phyloP scores from a whole-genome alignment of 2,329 filamentous ascomycete species.

The Ophiosphaerella herpotricha region DNA sequence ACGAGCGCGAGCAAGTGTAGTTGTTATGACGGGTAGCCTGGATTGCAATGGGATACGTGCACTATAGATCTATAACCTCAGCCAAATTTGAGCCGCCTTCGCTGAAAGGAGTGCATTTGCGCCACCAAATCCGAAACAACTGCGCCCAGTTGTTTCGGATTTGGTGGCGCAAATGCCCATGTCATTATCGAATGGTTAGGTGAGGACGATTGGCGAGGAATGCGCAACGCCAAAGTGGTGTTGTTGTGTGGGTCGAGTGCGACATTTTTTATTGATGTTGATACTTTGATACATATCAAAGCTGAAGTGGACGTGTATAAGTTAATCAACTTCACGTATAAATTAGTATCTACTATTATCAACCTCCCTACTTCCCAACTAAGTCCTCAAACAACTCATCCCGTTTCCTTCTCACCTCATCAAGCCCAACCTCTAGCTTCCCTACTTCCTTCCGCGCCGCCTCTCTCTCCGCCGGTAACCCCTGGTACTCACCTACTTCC shows the following conservation, averaged over 20 bases:
- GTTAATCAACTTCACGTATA: too few relatives aligned
- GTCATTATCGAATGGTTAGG: too few relatives aligned
- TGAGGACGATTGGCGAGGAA: constrained; percentile 14
- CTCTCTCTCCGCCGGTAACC: constrained; percentile 72
- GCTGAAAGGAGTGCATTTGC: not conserved
- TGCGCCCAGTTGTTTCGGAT: too few relatives aligned
- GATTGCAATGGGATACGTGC: constrained; percentile 13
- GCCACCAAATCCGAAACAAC: too few relatives aligned
- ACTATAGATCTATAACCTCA: not conserved
- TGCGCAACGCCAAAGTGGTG: not conserved
- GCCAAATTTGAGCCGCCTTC: constrained; percentile 9
- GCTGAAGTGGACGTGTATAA: too few relatives aligned
- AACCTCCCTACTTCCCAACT: constrained; percentile 52
- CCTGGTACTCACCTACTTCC: constrained; percentile 69
- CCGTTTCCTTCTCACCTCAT: constrained; percentile 63
- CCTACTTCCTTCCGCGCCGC: constrained; percentile 74
- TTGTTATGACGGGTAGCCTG: not conserved
- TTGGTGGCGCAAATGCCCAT: too few relatives aligned
- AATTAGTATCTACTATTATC: too few relatives aligned
- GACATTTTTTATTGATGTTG: not conserved
- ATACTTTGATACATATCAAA: not conserved
- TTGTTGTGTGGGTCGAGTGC: not conserved
- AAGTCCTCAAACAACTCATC: constrained; percentile 77
- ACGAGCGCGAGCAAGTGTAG: not conserved
- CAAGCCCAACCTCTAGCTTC: constrained; percentile 66